phyloP scores from a whole-genome alignment of 1,139 yeast genomes.

The Keqinozyma sinolaborantium region DNA sequence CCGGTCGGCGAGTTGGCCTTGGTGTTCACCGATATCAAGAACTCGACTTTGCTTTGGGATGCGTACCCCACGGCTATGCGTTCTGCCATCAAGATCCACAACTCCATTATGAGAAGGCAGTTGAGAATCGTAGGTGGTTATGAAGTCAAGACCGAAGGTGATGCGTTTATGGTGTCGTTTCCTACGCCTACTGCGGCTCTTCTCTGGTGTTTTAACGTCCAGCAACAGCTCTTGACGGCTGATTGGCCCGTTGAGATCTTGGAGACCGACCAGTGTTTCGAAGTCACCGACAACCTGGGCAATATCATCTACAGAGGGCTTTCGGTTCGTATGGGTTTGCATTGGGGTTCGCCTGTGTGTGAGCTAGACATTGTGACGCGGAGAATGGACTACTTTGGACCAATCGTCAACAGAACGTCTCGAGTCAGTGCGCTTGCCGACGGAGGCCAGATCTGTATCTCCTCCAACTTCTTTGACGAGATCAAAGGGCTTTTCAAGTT shows the following conservation, averaged over 20 bases:
- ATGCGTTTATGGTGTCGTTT: slow-evolving; percentile 97
- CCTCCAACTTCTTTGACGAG: slow-evolving; percentile 77
- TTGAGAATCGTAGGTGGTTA: slow-evolving; percentile 92
- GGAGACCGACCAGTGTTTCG: slow-evolving; percentile 81
- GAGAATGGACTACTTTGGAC: slow-evolving; percentile 98
- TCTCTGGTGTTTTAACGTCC: slow-evolving; percentile 93
- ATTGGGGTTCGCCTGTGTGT: slow-evolving; percentile 97
- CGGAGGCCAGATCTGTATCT: slow-evolving; percentile 94
- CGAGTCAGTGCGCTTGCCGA: slow-evolving; percentile 93
- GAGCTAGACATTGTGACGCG: slow-evolving; percentile 92
- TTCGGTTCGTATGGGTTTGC: slow-evolving; percentile 96
- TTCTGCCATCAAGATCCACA: slow-evolving; percentile 92
- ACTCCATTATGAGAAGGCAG: slow-evolving; percentile 90
- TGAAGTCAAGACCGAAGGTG: slow-evolving; percentile 99
- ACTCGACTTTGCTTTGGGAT: slow-evolving; percentile 93
- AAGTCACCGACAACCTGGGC: slow-evolving; percentile 67
- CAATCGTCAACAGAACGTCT: slow-evolving; percentile 95
- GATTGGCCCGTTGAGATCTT: slow-evolving; percentile 97
- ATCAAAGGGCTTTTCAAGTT: slow-evolving; percentile 55
- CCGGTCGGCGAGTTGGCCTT: slow-evolving; percentile 93
- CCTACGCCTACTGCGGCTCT: slow-evolving; percentile 90
- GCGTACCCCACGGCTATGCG: slow-evolving; percentile 92
- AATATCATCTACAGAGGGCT: slow-evolving; percentile 75
- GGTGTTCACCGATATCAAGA: slow-evolving; percentile 96
- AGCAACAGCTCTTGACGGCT: slow-evolving; percentile 71